phyloP scores from a whole-genome alignment of 2,329 filamentous ascomycete genomes.

The Blumeriella jaapii region DNA sequence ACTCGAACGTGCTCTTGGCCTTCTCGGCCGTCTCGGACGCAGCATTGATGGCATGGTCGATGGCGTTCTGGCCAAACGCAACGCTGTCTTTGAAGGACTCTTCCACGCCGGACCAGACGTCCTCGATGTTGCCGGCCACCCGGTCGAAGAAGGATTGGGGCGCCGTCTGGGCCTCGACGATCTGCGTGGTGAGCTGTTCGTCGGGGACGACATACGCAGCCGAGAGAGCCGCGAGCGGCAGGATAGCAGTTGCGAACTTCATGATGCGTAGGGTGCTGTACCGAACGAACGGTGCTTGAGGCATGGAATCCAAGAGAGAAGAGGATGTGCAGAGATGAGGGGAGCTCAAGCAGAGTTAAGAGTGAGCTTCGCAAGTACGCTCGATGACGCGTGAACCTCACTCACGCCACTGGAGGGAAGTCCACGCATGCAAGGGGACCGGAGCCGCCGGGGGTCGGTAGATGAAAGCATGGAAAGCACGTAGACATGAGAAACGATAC shows the following conservation, averaged over 20 bases:
- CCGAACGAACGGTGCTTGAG: slow-evolving; percentile 8
- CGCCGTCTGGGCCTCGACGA: slow-evolving; percentile 28
- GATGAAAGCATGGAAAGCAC: too few species aligned
- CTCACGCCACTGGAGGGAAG: too few species aligned
- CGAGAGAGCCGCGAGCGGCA: slow-evolving; percentile 38
- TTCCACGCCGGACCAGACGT: slow-evolving; percentile 19
- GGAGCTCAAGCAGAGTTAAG: not conserved
- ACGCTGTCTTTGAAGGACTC: slow-evolving; percentile 21
- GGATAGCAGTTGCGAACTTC: slow-evolving; percentile 31
- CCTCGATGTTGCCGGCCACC: slow-evolving; percentile 27
- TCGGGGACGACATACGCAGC: slow-evolving; percentile 43
- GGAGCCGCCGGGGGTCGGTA: too few species aligned
- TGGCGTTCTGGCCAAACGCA: slow-evolving; percentile 21
- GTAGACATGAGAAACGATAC: too few species aligned
- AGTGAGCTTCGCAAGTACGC: too few species aligned
- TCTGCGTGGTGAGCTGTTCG: slow-evolving; percentile 34
- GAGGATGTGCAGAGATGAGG: slow-evolving; percentile 2
- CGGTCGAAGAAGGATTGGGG: slow-evolving; percentile 25
- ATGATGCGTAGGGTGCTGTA: too few species aligned
- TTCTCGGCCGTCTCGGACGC: slow-evolving; percentile 13
- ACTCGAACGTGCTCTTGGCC: slow-evolving; percentile 21
- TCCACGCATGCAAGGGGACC: too few species aligned
- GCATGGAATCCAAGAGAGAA: slow-evolving; percentile 1
- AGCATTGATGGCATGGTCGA: slow-evolving; percentile 24
- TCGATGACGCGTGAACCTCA: slow-evolving; percentile 5